Percentiles rank a stretch among this genome's conserved stretches.
Evolutionary conservation across 441 rosid genomes (phyloP).

Genomic region (Hura crepitans): DNA sequence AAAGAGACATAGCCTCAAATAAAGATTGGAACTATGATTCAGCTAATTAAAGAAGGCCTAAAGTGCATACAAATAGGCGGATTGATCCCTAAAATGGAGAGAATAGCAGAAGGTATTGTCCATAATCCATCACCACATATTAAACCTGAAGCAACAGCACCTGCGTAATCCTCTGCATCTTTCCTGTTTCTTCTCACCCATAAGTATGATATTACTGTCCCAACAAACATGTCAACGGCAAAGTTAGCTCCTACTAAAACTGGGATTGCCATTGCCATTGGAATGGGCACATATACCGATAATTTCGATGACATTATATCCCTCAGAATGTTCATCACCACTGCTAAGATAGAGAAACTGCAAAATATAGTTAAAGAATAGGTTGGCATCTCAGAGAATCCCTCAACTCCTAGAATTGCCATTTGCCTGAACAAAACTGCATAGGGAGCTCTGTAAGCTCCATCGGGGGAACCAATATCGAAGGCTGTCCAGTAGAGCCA

Average conservation of each 20-base stretch:
- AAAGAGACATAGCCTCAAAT: too few species aligned
- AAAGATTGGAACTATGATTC: slow-evolving; percentile 5
- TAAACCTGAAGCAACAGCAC: slow-evolving; percentile 26
- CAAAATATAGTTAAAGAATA: slow-evolving; percentile 62
- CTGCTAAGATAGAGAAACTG: slow-evolving; percentile 60
- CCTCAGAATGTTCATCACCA: slow-evolving; percentile 56
- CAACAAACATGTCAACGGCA: slow-evolving; percentile 52
- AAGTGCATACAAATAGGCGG: slow-evolving; percentile 91
- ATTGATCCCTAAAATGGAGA: slow-evolving; percentile 69
- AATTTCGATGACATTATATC: slow-evolving; percentile 53
- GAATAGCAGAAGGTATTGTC: slow-evolving; percentile 55
- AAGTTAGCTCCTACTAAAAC: slow-evolving; percentile 87
- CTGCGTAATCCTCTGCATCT: slow-evolving; percentile 15
- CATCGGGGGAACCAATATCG: slow-evolving; percentile 72
- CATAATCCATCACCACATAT: slow-evolving; percentile 23
- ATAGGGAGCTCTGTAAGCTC: slow-evolving; percentile 77
- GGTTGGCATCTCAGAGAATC: slow-evolving; percentile 71
- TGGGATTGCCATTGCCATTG: slow-evolving; percentile 88
- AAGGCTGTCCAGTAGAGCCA: slow-evolving; percentile 84
- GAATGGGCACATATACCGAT: slow-evolving; percentile 70
- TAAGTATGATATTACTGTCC: slow-evolving; percentile 13
- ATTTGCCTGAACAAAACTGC: slow-evolving; percentile 77
- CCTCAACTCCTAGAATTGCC: slow-evolving; percentile 79
- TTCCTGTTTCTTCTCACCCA: slow-evolving; percentile 29
- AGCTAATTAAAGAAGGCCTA: slow-evolving; percentile 46